Base-by-base conservation (phyloP, 352 stramenopile species). In the Phytophthora ramorum region DNA sequence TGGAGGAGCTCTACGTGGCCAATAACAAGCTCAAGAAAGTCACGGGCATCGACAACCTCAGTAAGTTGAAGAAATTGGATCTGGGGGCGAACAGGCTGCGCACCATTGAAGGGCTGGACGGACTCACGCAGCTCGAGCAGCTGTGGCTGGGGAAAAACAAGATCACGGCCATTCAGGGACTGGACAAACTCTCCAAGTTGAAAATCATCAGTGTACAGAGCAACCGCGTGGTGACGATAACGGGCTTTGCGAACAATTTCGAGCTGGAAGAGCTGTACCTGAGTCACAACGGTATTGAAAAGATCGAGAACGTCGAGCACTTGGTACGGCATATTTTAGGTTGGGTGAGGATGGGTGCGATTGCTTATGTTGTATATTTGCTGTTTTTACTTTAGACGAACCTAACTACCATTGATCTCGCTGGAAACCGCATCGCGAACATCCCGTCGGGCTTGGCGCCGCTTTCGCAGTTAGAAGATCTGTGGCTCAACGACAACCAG, bases 71-170 rank as follows among this genome's bases (percentile, higher is more conserved):
- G 71, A 99, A 99, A 67, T 75, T 99, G 49, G 97, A 99, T 78
- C 73, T 99, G 6, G 97, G 97, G 26, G 96, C 97, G n/a, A 99
- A 99, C 70, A 80, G 96, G n/a, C 66, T 98, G 46, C 91, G 96
- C 5, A 74, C 79, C 20, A 98, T 99, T 65, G 87, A 98, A 49
- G 95, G 97, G 24, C 65, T 99, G 4, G 76, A 95, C 19, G 79
- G 85, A 16, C 79, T 99, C 20, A 76, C 76, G 0, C 87, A 92
- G 47, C 75, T 99, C 7, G 91, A 98, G 73, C 90, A 99, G 68
- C 77, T 99, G 22, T 99, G 97, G 97, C 76, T 99, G 5, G 97
- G 97, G 7, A 99, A 99, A 65, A 99, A 99, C 83, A 99, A 99
- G 69, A 99, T 99, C 75, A 93, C 97, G 67, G 74, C 79, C 48